These are phyloP conservation scores for Aspergillus terreus DNA, from an alignment of 2,329 filamentous ascomycete species.

Conservation along the genomic window DNA sequence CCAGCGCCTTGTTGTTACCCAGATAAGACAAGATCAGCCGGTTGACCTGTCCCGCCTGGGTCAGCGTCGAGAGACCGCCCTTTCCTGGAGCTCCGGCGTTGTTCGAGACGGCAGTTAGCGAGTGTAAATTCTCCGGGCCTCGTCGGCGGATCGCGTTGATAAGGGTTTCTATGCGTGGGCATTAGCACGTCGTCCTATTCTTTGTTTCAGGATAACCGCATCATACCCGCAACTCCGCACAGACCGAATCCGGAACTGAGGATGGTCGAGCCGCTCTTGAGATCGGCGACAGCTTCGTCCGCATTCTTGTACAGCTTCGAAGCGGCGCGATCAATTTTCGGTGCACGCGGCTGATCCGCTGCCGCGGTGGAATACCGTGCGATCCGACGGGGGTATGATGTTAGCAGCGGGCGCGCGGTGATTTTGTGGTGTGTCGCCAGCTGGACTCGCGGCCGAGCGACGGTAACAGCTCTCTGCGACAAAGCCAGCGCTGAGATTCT, in stretches of 20 bases:
- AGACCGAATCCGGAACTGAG: slow-evolving; percentile 80
- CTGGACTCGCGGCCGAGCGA: slow-evolving; percentile 20
- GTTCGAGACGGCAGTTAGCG: slow-evolving; percentile 74
- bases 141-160: slow-evolving; percentile 64
- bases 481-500: slow-evolving; percentile 21
- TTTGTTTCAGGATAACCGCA: not conserved
- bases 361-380: slow-evolving; percentile 20
- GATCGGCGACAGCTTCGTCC: slow-evolving; percentile 66
- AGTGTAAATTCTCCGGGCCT: slow-evolving; percentile 52
- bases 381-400: not conserved
- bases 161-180: slow-evolving; percentile 55
- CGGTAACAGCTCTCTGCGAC: slow-evolving; percentile 21
- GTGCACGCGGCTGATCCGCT: slow-evolving; percentile 16
- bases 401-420: slow-evolving; percentile 10
- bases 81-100: slow-evolving; percentile 70
- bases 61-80: slow-evolving; percentile 65
- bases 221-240: slow-evolving; percentile 66
- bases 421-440: slow-evolving; percentile 15
- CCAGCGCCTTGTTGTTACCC: slow-evolving; percentile 72
- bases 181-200: not conserved
- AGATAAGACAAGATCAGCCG: slow-evolving; percentile 73
- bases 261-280: slow-evolving; percentile 66
- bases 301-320: slow-evolving; percentile 46
- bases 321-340: slow-evolving; percentile 27
- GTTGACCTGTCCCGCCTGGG: slow-evolving; percentile 65